Evolutionary conservation across 345 rosid genomes (phyloP).

Genomic region (Populus alba): DNA sequence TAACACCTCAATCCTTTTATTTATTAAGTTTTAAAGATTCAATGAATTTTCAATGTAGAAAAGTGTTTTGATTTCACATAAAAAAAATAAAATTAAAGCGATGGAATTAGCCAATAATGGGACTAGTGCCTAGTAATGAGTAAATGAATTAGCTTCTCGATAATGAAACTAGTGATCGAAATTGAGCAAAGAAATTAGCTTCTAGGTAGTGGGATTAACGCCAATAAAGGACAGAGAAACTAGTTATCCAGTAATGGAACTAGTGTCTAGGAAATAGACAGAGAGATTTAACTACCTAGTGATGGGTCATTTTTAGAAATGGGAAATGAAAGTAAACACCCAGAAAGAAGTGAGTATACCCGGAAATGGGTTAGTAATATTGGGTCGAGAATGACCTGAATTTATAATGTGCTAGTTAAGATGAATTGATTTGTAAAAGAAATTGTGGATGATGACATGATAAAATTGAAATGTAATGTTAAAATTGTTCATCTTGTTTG

Average conservation of each 20-base stretch:
- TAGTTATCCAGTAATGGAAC: not conserved
- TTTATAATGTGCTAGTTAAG: not conserved
- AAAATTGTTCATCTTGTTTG: no score
- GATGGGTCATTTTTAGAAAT: not conserved
- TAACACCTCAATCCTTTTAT: not conserved
- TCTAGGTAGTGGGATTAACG: accelerated
- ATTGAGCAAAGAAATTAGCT: no score
- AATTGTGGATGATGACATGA: no score
- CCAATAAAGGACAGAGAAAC: no score
- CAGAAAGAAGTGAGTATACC: not conserved
- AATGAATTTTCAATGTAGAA: not conserved
- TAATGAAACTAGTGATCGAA: no score
- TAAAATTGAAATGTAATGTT: not conserved
- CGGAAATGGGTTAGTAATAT: not conserved
- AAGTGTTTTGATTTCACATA: not conserved
- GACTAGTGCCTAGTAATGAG: no score
- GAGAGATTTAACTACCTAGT: not conserved
- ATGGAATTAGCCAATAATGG: not conserved
- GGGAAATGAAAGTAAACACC: not conserved
- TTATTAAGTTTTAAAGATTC: not conserved
- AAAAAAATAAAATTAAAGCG: no score
- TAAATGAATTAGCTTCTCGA: no score
- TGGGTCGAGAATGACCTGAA: not conserved
- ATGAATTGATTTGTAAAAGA: no score
- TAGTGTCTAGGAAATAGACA: no score